phyloP scores from a whole-genome alignment of 176 grass and related monocot species.

The Oryza glumipatula region DNA sequence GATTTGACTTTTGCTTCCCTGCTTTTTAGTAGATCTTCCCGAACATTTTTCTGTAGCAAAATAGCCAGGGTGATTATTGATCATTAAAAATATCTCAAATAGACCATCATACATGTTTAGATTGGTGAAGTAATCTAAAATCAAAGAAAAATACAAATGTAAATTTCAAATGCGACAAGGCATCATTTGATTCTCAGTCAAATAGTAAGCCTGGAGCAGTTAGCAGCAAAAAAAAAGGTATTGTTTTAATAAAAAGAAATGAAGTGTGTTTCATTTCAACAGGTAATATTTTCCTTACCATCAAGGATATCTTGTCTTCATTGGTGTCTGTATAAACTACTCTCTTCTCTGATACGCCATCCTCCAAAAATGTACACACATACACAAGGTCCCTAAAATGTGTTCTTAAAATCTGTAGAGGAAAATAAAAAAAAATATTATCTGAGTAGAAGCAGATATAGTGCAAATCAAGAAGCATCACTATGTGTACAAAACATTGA shows the following conservation, averaged over 20 bases:
- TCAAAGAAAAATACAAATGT: not conserved
- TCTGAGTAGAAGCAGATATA: conserved; percentile 37
- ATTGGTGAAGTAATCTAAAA: conserved; percentile 27
- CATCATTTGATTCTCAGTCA: not conserved
- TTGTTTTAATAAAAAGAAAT: not conserved
- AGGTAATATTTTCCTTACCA: conserved; percentile 55
- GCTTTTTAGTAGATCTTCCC: conserved; percentile 65
- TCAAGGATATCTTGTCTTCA: conserved; percentile 66
- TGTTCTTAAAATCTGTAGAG: conserved; percentile 73
- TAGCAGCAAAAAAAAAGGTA: not conserved
- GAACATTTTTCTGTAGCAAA: conserved; percentile 69
- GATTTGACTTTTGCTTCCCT: conserved; percentile 61
- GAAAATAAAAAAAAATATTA: not conserved
- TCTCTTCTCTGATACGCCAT: conserved; percentile 59
- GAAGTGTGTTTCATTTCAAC: not conserved
- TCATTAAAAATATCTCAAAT: conserved; percentile 21
- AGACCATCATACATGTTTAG: conserved; percentile 23
- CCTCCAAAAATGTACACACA: conserved; percentile 58
- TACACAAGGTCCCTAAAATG: conserved; percentile 78
- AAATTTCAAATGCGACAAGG: conserved; percentile 5
- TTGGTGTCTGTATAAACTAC: conserved; percentile 69
- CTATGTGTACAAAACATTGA: conserved; percentile 9
- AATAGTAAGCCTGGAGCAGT: conserved; percentile 30
- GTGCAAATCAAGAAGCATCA: conserved; percentile 6
- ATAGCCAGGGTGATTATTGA: conserved; percentile 28